Percentiles rank a stretch among this genome's conserved stretches.
These are phyloP conservation scores for Verticillium klebahnii DNA, from an alignment of 2,329 filamentous ascomycete species.

Conservation along the genomic window DNA sequence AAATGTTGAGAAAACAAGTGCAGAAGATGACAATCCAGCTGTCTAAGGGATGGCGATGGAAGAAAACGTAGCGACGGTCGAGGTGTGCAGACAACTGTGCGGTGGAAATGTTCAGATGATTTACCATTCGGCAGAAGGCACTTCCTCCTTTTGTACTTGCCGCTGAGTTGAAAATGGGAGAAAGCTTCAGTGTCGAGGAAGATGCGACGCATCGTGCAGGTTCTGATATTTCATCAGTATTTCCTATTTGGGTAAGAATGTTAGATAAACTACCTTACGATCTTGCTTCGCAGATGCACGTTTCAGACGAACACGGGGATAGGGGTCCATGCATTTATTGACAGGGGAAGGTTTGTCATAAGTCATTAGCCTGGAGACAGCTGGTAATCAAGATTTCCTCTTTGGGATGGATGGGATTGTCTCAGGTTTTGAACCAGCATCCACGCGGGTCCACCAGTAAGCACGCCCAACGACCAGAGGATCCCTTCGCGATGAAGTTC, in stretches of 20 bases:
- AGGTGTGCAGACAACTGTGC: neutral
- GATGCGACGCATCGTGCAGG: neutral
- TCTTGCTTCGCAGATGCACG: no score
- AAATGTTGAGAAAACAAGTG: no score
- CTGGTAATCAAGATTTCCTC: conserved; percentile 2
- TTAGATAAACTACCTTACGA: no score
- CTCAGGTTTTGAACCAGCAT: neutral
- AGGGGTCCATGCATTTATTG: neutral
- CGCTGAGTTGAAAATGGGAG: no score
- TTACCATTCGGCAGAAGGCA: no score
- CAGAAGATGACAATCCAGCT: neutral
- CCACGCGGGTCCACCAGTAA: neutral
- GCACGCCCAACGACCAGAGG: no score
- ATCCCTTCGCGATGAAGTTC: no score
- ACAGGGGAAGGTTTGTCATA: neutral
- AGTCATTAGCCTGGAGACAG: neutral
- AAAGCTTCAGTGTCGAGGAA: no score
- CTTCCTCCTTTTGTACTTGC: no score
- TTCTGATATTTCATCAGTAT: conserved; percentile 6
- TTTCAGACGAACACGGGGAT: neutral
- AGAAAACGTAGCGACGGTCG: neutral
- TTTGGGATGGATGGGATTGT: neutral
- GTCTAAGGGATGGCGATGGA: neutral
- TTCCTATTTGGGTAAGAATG: conserved; percentile 1
- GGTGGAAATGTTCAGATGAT: neutral